Evolutionary conservation across 2,329 filamentous ascomycete species (phyloP).

Genomic region (Monilinia fructigena): DNA sequence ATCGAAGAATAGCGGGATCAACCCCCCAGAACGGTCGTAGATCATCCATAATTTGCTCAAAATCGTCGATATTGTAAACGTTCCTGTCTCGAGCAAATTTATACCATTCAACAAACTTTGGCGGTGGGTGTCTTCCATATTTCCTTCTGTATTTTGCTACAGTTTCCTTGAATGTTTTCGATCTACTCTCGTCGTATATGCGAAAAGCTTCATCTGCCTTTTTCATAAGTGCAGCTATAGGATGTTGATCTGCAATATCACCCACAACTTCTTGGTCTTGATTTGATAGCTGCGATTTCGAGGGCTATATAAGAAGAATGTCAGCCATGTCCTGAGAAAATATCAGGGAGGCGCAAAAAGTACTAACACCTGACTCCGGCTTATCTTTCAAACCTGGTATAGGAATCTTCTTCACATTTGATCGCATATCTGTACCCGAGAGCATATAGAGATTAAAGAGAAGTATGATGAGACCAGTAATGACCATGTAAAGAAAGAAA

Average conservation of each 20-base stretch:
- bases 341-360: not conserved
- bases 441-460: conserved; percentile 36
- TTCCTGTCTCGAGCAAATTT: conserved; percentile 51
- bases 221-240: conserved; percentile 39
- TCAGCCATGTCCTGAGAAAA: not conserved
- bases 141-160: conserved; percentile 55
- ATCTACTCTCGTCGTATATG: conserved; percentile 41
- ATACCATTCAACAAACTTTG: conserved; percentile 62
- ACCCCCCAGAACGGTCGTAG: conserved; percentile 58
- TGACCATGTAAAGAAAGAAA: conserved; percentile 31
- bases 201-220: conserved; percentile 38
- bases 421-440: conserved; percentile 32
- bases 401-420: conserved; percentile 34
- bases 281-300: conserved; percentile 34
- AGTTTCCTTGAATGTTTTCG: conserved; percentile 50
- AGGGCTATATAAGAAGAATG: conserved; percentile 26
- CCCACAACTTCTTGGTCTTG: conserved; percentile 31
- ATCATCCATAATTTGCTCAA: conserved; percentile 64
- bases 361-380: conserved; percentile 28
- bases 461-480: conserved; percentile 32
- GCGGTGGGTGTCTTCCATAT: conserved; percentile 60
- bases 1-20: conserved; percentile 39
- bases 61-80: conserved; percentile 60
- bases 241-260: conserved; percentile 35
- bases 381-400: conserved; percentile 27